Conservation (phyloP, 768 basidiomycete species). For the Tremella yokohamensis region DNA sequence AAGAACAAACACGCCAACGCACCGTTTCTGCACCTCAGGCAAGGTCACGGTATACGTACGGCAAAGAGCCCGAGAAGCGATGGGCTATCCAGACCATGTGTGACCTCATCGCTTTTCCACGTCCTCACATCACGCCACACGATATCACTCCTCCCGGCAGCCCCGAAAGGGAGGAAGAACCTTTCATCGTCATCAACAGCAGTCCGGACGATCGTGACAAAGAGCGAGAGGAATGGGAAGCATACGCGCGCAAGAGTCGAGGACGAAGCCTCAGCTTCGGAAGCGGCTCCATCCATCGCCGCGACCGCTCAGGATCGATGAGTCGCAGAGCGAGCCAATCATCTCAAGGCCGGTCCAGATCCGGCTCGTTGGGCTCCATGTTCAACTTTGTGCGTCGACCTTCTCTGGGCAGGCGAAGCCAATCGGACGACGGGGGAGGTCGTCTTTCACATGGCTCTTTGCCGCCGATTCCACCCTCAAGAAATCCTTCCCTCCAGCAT, state of each 20-base stretch:
- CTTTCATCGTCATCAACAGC: slow-evolving; percentile 8
- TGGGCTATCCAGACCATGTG: slow-evolving; percentile 39
- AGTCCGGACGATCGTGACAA: slow-evolving; percentile 8
- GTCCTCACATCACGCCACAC: slow-evolving; percentile 35
- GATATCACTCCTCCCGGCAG: slow-evolving; percentile 35
- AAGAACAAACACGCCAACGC: slow-evolving; percentile 4
- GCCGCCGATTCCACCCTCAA: slow-evolving; percentile 3
- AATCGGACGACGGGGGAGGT: not conserved
- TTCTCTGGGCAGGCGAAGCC: not conserved
- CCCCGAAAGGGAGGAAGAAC: slow-evolving; percentile 12
- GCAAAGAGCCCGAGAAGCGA: slow-evolving; percentile 11
- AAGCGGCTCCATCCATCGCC: slow-evolving; percentile 17
- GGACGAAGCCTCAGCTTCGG: slow-evolving; percentile 36
- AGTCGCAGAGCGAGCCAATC: not conserved
- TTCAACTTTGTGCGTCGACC: not conserved
- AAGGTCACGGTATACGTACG: slow-evolving; percentile 1
- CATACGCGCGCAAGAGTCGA: slow-evolving; percentile 15
- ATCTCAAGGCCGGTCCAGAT: not conserved
- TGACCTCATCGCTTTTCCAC: slow-evolving; percentile 35
- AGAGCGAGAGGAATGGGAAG: slow-evolving; percentile 41
- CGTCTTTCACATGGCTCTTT: not conserved
- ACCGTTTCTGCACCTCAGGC: slow-evolving; percentile 5
- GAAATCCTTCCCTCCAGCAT: not conserved
- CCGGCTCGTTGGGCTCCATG: slow-evolving; percentile 2
- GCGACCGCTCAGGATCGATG: slow-evolving; percentile 18